Conservation (phyloP, 163 green algal genomes). For the Volvox carteri region DNA sequence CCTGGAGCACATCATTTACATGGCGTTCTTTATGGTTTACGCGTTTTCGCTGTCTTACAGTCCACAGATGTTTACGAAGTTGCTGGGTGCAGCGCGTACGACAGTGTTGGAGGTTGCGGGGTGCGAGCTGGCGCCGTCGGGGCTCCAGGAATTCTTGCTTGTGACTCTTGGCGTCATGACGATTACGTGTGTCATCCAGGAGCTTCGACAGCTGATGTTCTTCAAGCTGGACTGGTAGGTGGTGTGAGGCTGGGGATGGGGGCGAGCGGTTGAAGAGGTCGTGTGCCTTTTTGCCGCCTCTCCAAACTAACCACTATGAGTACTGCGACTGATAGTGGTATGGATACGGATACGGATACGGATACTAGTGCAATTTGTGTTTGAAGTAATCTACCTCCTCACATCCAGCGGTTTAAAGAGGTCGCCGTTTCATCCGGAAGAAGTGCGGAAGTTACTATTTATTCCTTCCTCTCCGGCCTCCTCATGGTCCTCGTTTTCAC, state of each 20-base stretch:
- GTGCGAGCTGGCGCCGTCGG: conserved; percentile 4
- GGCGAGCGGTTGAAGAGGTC: neutral
- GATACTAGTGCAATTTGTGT: too few relatives aligned
- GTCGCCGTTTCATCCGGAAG: too few relatives aligned
- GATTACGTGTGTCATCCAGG: conserved; percentile 34
- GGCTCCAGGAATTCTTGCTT: conserved; percentile 41
- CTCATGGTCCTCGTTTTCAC: too few relatives aligned
- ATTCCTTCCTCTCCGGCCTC: too few relatives aligned
- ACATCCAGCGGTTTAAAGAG: too few relatives aligned
- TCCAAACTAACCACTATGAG: too few relatives aligned
- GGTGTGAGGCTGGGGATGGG: neutral
- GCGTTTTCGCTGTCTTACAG: conserved; percentile 49
- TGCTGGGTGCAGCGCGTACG: neutral
- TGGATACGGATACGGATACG: too few relatives aligned
- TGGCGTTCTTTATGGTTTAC: conserved; percentile 39
- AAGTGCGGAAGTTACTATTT: too few relatives aligned
- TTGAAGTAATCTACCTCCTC: too few relatives aligned
- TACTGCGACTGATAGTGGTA: too few relatives aligned
- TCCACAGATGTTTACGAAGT: neutral
- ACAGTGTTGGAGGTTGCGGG: neutral
- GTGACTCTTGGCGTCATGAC: conserved; percentile 28
- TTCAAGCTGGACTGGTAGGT: conserved; percentile 54
- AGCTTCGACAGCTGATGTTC: conserved; percentile 42
- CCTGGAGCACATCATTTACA: conserved; percentile 48
- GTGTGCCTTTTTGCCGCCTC: too few relatives aligned